phyloP scores from a whole-genome alignment of 2,329 filamentous ascomycete genomes.

The Diplocarpon rosae region DNA sequence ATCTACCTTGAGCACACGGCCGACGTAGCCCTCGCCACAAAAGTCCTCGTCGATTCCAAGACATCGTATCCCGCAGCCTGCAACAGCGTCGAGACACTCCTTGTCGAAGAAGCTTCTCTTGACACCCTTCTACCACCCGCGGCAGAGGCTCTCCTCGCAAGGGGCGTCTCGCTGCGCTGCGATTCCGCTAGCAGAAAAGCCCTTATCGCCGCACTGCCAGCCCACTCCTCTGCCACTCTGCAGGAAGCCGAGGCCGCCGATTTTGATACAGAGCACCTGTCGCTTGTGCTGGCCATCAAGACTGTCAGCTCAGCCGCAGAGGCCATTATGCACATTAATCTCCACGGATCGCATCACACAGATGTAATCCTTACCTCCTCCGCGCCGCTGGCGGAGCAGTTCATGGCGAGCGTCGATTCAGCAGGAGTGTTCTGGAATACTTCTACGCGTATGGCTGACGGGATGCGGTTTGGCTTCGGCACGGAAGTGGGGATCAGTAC shows the following conservation, averaged over 20 bases:
- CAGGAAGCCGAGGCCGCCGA: constrained; percentile 59
- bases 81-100: constrained; percentile 85
- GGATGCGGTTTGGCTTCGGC: constrained; percentile 94
- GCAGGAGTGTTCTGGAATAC: constrained; percentile 96
- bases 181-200: constrained; percentile 58
- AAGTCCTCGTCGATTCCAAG: constrained; percentile 82
- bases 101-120: constrained; percentile 67
- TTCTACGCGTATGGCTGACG: constrained; percentile 87
- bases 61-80: constrained; percentile 91
- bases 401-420: constrained; percentile 78
- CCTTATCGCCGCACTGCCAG: constrained; percentile 38
- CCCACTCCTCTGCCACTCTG: constrained; percentile 37
- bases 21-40: constrained; percentile 57
- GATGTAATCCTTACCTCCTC: constrained; percentile 76
- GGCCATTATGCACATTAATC: constrained; percentile 82
- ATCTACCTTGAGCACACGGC: constrained; percentile 76
- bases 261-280: constrained; percentile 82
- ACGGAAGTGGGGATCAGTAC: constrained; percentile 98
- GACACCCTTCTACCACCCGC: constrained; percentile 56
- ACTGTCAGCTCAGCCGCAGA: constrained; percentile 56
- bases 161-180: constrained; percentile 75
- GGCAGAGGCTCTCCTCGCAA: constrained; percentile 60
- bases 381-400: constrained; percentile 57
- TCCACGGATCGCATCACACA: constrained; percentile 86
- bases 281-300: constrained; percentile 75